These are phyloP conservation scores for Cornus controversa DNA, from an alignment of 148 eudicot genomes.

Conservation along the genomic window DNA sequence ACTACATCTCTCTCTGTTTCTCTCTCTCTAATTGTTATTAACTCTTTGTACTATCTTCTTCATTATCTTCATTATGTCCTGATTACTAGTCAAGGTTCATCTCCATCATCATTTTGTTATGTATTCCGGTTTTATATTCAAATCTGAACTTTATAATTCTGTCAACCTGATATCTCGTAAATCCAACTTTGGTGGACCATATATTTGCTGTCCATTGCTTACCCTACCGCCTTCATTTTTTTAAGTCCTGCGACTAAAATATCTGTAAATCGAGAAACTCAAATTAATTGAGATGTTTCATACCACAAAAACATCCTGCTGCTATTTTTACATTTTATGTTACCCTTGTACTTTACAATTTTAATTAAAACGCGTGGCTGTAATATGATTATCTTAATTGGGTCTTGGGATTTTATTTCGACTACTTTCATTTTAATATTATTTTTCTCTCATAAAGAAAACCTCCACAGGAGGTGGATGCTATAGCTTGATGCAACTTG, in stretches of 20 bases:
- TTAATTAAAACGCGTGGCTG: neutral
- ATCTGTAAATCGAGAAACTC: neutral
- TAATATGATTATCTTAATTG: neutral
- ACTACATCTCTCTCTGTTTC: too few relatives aligned
- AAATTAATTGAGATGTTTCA: neutral
- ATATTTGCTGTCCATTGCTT: neutral
- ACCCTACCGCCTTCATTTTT: neutral
- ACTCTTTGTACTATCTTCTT: neutral
- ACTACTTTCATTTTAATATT: neutral
- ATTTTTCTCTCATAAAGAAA: neutral
- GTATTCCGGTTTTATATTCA: neutral
- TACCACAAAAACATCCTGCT: neutral
- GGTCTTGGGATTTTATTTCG: neutral
- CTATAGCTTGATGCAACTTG: slow-evolving; percentile 2
- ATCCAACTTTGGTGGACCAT: neutral
- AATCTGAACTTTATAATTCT: neutral
- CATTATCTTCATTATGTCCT: neutral
- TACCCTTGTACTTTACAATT: neutral
- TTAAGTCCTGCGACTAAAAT: too few relatives aligned
- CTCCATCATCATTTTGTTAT: too few relatives aligned
- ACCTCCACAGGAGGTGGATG: neutral
- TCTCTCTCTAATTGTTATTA: too few relatives aligned
- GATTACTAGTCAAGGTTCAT: neutral
- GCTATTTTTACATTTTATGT: neutral
- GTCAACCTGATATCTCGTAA: neutral